Conservation (phyloP, 345 rosid species). For the Hevea brasiliensis region DNA sequence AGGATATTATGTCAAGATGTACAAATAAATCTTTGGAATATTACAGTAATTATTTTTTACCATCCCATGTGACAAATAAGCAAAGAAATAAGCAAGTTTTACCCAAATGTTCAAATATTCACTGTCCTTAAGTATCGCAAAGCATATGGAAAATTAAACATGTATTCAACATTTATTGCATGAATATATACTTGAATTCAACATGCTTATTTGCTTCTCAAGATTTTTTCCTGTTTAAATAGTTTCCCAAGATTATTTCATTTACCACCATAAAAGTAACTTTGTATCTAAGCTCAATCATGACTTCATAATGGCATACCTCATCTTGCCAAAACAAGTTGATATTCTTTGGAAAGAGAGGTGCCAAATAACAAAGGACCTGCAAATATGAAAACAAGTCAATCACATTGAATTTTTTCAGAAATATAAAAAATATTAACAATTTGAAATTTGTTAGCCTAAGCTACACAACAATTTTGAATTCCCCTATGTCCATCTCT, state of each 20-base stretch:
- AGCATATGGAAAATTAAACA: neutral
- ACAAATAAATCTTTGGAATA: neutral
- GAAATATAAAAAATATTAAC: slow-evolving; percentile 11
- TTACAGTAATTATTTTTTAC: neutral
- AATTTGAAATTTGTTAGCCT: neutral
- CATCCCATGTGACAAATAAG: neutral
- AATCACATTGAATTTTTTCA: neutral
- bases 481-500: neutral
- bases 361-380: slow-evolving; percentile 89
- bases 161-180: neutral
- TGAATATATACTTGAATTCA: too few species aligned
- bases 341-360: slow-evolving; percentile 86
- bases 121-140: neutral
- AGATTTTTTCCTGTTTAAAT: too few species aligned
- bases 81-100: neutral
- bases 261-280: slow-evolving; percentile 14
- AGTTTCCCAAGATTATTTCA: slow-evolving; percentile 5
- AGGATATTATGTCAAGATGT: neutral
- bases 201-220: neutral
- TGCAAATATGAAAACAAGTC: slow-evolving; percentile 32
- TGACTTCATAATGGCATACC: slow-evolving; percentile 51
- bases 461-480: neutral
- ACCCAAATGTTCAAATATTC: neutral
- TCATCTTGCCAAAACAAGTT: slow-evolving; percentile 97
- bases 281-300: slow-evolving; percentile 8